Evolutionary conservation across 1,139 yeast genomes (phyloP).

Genomic region (Yamadazyma buinensis): DNA sequence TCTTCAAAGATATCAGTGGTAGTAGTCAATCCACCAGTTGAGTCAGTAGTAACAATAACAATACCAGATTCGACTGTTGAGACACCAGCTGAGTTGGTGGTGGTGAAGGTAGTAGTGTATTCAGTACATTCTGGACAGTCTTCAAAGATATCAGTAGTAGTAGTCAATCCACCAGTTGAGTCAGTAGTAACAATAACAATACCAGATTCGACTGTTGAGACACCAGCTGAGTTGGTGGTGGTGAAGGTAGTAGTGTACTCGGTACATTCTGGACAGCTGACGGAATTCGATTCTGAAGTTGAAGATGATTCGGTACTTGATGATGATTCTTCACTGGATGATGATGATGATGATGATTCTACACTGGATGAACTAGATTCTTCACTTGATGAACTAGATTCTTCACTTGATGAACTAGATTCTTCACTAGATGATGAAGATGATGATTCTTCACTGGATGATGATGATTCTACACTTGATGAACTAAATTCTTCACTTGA

Average conservation of each 20-base stretch:
- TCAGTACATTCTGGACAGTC: slow-evolving; percentile 3
- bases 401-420: too few species aligned
- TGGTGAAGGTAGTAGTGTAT: slow-evolving; percentile 1
- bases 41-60: slow-evolving; percentile 10
- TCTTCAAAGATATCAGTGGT: slow-evolving; percentile 3
- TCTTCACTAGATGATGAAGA: neutral
- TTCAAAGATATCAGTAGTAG: slow-evolving; percentile 1
- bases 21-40: slow-evolving; percentile 7
- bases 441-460: slow-evolving; percentile 1
- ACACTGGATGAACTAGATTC: neutral
- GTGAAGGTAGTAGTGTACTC: slow-evolving; percentile 1
- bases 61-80: slow-evolving; percentile 9
- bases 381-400: too few species aligned
- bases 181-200: slow-evolving; percentile 3
- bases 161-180: slow-evolving; percentile 1
- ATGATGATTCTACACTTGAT: slow-evolving; percentile 1
- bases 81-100: slow-evolving; percentile 6
- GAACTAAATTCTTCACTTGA: slow-evolving; percentile 1
- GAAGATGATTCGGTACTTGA: neutral
- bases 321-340: too few species aligned
- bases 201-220: neutral
- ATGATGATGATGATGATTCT: neutral
- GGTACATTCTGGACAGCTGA: slow-evolving; percentile 3
- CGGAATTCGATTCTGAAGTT: too few species aligned
- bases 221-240: neutral